Base-by-base conservation (phyloP, 495 filamentous ascomycete genomes). In the Xylaria intraflava region DNA sequence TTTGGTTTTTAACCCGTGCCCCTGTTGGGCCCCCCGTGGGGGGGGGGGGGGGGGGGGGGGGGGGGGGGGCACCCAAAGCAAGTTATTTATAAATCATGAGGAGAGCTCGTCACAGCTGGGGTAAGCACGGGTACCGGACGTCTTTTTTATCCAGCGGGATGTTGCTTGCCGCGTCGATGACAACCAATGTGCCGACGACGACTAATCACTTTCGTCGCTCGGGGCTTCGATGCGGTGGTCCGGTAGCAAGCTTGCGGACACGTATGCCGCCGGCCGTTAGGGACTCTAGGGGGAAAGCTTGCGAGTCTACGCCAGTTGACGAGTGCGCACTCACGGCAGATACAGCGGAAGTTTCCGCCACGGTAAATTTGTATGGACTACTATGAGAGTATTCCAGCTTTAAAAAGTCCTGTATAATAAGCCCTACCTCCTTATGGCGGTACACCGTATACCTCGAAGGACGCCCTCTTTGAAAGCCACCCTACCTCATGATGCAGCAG, bases 11-110 rank as follows among this genome's bases (percentile, higher is more conserved):
- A n/a, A n/a, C n/a, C n/a, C n/a, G n/a, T n/a, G n/a, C n/a, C n/a
- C n/a, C n/a, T n/a, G n/a, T n/a, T n/a, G n/a, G n/a, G n/a, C n/a
- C n/a, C n/a, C n/a, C n/a, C n/a, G n/a, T n/a, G n/a, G n/a, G n/a
- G n/a, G n/a, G n/a, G n/a, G n/a, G n/a, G n/a, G n/a, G n/a, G n/a
- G n/a, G n/a, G n/a, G n/a, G n/a, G n/a, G n/a, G 41, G 44, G 35
- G 50, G 50, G 27, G 22, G 26, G 50, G 26, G 50, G 41, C 30
- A 16, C 2, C 40, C 51, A 39, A 46, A 45, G 33, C 51, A 33
- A 53, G 51, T 35, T 53, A 53, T 53, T 53, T 53, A 53, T 53
- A 53, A 53, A 53, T 23, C 7, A 14, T 12, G 4, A 45, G 8
- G 30, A 22, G 6, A 42, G 40, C 29, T 46, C 31, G 3, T 41